Percentiles rank a stretch among this genome's conserved stretches.
Evolutionary conservation across 306 rosid species (phyloP).

Genomic region (Vigna radiata): DNA sequence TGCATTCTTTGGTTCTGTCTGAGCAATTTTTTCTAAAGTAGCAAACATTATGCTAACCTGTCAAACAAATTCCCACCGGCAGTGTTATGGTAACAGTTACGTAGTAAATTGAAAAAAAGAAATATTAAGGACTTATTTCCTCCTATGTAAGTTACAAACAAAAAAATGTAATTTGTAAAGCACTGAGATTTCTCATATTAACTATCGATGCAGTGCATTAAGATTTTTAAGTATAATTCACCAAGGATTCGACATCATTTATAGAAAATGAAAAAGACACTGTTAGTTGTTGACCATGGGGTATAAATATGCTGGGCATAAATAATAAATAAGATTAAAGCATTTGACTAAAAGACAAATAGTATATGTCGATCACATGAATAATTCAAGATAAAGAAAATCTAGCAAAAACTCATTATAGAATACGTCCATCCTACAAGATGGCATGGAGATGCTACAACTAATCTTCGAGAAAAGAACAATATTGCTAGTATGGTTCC

Average conservation of each 20-base stretch:
- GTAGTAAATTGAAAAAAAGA: neutral
- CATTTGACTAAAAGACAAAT: neutral
- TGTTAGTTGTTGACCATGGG: neutral
- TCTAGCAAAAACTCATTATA: neutral
- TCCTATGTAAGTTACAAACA: slow-evolving; percentile 15
- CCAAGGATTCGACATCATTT: slow-evolving; percentile 8
- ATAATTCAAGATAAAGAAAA: neutral
- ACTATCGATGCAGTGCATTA: neutral
- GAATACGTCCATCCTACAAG: neutral
- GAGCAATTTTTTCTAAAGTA: slow-evolving; percentile 92
- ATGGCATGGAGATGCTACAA: neutral
- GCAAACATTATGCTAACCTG: slow-evolving; percentile 98
- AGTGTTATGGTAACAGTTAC: slow-evolving; percentile 19
- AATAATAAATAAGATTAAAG: neutral
- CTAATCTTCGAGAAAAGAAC: neutral
- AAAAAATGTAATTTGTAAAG: slow-evolving; percentile 32
- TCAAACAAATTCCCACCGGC: slow-evolving; percentile 45
- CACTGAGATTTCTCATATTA: neutral
- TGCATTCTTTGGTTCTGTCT: slow-evolving; percentile 91
- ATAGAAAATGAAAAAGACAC: slow-evolving; percentile 17
- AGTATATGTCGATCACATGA: neutral
- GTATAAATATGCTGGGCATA: neutral
- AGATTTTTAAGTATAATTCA: slow-evolving; percentile 5
- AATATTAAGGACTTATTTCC: slow-evolving; percentile 1
- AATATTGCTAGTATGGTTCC: neutral